phyloP scores from a whole-genome alignment of 2,329 filamentous ascomycete genomes.

The Pyrenophora seminiperda region DNA sequence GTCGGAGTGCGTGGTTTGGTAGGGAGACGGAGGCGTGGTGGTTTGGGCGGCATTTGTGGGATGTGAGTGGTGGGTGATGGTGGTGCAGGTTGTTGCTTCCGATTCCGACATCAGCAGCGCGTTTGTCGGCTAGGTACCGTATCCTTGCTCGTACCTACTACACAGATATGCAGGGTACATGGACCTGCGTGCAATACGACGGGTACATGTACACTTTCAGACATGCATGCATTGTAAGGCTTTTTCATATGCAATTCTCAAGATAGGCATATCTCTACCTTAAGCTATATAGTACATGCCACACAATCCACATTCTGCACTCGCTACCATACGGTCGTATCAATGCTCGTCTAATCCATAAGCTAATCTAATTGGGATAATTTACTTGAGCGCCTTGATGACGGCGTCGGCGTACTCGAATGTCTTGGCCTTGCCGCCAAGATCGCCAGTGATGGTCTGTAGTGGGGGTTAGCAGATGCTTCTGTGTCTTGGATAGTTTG shows the following conservation, averaged over 20 bases:
- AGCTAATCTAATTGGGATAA: constrained; percentile 29
- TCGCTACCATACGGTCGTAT: constrained; percentile 35
- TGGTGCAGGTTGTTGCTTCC: neutral
- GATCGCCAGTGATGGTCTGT: constrained; percentile 83
- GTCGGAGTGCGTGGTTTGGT: constrained; percentile 9
- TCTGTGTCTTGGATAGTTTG: neutral
- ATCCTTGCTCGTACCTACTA: constrained; percentile 14
- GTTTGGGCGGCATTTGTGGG: constrained; percentile 34
- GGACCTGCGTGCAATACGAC: neutral
- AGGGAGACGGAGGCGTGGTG: constrained; percentile 24
- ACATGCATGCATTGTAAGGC: neutral
- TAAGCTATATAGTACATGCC: constrained; percentile 48
- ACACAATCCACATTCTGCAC: constrained; percentile 49
- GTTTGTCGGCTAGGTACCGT: no score
- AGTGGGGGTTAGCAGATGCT: constrained; percentile 18
- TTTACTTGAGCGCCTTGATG: constrained; percentile 66
- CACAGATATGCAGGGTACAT: neutral
- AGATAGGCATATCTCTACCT: constrained; percentile 27
- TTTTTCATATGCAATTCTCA: constrained; percentile 13
- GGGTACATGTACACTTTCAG: no score
- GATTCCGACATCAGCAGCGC: neutral
- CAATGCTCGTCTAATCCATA: constrained; percentile 34
- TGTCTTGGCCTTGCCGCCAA: constrained; percentile 96
- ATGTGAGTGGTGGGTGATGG: neutral
- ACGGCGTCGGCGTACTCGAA: constrained; percentile 92